A percentile compares a stretch with the other conserved stretches of the same genome.
These are phyloP conservation scores for Pisolithus thermaeus DNA, from an alignment of 1,284 basidiomycete species.

Conservation along the genomic window DNA sequence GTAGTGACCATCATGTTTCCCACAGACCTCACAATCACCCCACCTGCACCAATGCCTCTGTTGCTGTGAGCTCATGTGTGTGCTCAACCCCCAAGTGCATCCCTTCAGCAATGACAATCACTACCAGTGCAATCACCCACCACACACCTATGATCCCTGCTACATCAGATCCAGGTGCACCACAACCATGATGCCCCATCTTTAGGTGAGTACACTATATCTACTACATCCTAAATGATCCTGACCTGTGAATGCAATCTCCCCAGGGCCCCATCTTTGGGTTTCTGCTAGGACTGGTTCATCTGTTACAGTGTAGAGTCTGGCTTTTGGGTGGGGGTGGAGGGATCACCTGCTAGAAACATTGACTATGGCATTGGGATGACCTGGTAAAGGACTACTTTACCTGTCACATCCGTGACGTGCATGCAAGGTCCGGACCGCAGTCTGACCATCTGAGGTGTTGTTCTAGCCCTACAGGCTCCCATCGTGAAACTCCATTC, in stretches of 20 bases:
- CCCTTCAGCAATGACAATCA: slow-evolving; percentile 28
- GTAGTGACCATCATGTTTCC: slow-evolving; percentile 29
- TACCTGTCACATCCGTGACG: too few relatives aligned
- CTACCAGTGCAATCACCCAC: slow-evolving; percentile 31
- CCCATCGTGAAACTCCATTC: too few relatives aligned
- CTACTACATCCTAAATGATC: not conserved
- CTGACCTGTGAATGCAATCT: too few relatives aligned
- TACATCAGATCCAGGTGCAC: slow-evolving; percentile 23
- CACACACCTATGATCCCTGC: slow-evolving; percentile 22
- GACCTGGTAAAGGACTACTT: slow-evolving; percentile 60
- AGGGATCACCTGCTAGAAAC: slow-evolving; percentile 38
- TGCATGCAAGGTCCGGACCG: too few relatives aligned
- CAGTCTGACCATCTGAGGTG: too few relatives aligned
- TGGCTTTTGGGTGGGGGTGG: slow-evolving; percentile 47
- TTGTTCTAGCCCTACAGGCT: too few relatives aligned
- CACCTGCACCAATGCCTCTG: slow-evolving; percentile 26
- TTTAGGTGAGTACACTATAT: slow-evolving; percentile 29
- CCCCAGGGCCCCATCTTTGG: too few relatives aligned
- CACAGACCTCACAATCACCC: slow-evolving; percentile 25
- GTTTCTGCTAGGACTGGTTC: slow-evolving; percentile 20
- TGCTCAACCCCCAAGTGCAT: slow-evolving; percentile 27
- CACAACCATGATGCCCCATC: slow-evolving; percentile 19
- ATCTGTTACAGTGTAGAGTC: slow-evolving; percentile 62
- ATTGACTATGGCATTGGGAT: slow-evolving; percentile 59
- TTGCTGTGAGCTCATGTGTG: slow-evolving; percentile 8